Percentiles rank a stretch among this genome's conserved stretches.
phyloP scores from a whole-genome alignment of 306 rosid genomes.

The Rosa chinensis region DNA sequence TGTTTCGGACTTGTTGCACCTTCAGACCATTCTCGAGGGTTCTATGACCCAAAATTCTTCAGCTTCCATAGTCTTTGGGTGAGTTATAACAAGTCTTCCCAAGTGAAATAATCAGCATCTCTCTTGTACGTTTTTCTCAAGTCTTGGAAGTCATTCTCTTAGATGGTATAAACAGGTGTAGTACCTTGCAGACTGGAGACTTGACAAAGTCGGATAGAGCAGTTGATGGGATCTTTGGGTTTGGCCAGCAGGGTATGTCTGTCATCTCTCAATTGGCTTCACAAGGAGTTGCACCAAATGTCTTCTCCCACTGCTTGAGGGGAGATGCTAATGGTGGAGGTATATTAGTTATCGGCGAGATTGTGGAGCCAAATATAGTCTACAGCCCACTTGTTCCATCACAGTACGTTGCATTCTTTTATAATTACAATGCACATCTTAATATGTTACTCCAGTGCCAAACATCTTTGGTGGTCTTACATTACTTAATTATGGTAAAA shows the following conservation, averaged over 20 bases:
- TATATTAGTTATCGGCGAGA: slow-evolving; percentile 89
- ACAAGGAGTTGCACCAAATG: slow-evolving; percentile 78
- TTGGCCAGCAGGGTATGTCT: slow-evolving; percentile 87
- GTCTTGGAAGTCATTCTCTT: slow-evolving; percentile 32
- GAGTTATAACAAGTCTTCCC: slow-evolving; percentile 34
- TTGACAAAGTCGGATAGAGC: slow-evolving; percentile 89
- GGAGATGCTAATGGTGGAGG: slow-evolving; percentile 94
- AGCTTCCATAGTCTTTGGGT: slow-evolving; percentile 88
- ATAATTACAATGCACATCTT: slow-evolving; percentile 8
- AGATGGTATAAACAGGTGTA: slow-evolving; percentile 68
- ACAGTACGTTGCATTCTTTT: slow-evolving; percentile 61
- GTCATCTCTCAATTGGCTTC: slow-evolving; percentile 87
- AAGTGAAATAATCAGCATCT: slow-evolving; percentile 3
- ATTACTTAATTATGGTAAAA: background rate
- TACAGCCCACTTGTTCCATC: slow-evolving; percentile 85
- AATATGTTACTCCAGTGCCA: background rate
- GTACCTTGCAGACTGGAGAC: slow-evolving; percentile 81
- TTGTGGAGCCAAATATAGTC: slow-evolving; percentile 80
- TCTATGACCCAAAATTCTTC: slow-evolving; percentile 65
- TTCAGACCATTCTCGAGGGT: slow-evolving; percentile 55
- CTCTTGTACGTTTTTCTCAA: slow-evolving; percentile 21
- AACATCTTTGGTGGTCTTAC: background rate
- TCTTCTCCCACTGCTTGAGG: slow-evolving; percentile 90
- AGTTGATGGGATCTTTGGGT: slow-evolving; percentile 94
- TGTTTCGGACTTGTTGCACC: slow-evolving; percentile 70